Conservation (phyloP, 352 stramenopile genomes). For the Aphanomyces astaci region DNA sequence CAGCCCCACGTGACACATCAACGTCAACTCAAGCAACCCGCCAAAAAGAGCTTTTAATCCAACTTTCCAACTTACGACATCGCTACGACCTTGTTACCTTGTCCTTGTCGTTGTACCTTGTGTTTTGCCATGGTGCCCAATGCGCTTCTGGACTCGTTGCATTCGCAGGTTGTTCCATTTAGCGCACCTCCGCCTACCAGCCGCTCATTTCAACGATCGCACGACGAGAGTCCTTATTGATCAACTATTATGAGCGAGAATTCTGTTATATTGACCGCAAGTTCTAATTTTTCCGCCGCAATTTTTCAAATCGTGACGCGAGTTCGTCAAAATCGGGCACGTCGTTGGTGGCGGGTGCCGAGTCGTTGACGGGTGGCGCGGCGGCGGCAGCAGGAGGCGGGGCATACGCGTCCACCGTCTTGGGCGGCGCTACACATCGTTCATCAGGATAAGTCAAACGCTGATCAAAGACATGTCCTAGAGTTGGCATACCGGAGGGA, state of each 20-base stretch:
- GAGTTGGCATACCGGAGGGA: slow-evolving; percentile 1
- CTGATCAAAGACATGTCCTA: slow-evolving; percentile 24
- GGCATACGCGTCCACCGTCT: neutral
- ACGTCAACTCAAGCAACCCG: slow-evolving; percentile 14
- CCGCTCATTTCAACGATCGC: too few species aligned
- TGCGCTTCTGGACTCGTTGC: too few species aligned
- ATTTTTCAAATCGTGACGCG: slow-evolving; percentile 86
- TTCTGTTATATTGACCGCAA: too few species aligned
- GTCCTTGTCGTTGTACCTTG: too few species aligned
- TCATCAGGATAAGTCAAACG: slow-evolving; percentile 4
- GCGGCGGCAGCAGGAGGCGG: neutral
- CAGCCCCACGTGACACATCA: neutral
- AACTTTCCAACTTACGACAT: too few species aligned
- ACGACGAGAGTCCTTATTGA: too few species aligned
- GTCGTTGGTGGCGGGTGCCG: slow-evolving; percentile 29
- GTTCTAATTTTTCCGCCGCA: slow-evolving; percentile 62
- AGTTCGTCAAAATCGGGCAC: slow-evolving; percentile 90
- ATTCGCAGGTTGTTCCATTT: too few species aligned
- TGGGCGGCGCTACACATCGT: neutral
- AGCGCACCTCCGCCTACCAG: too few species aligned
- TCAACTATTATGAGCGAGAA: too few species aligned
- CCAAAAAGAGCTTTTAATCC: neutral
- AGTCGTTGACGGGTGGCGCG: slow-evolving; percentile 19
- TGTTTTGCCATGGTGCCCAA: too few species aligned
- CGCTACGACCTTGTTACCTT: too few species aligned